phyloP scores from a whole-genome alignment of 495 filamentous ascomycete genomes.

The Evernia prunastri region DNA sequence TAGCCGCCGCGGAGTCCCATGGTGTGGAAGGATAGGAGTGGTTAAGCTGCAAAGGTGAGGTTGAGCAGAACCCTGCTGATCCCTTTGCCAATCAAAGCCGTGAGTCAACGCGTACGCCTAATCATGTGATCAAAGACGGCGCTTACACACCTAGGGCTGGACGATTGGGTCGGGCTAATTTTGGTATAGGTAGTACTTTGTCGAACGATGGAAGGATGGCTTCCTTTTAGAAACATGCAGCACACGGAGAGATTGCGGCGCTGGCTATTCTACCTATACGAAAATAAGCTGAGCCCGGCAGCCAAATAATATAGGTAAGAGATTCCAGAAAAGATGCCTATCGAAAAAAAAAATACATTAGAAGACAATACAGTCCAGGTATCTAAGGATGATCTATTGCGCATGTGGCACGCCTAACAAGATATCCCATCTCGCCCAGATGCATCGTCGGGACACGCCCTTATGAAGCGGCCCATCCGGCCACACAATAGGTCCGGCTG shows the following conservation, averaged over 20 bases:
- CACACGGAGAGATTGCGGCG: no score
- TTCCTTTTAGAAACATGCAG: no score
- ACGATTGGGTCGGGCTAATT: background rate
- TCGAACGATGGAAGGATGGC: no score
- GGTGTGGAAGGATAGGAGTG: constrained; percentile 4
- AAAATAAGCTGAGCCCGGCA: no score
- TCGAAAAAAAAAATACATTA: background rate
- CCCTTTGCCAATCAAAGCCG: constrained; percentile 11
- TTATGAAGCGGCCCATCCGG: background rate
- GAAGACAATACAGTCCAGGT: constrained; percentile 1
- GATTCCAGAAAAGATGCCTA: background rate
- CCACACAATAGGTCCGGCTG: background rate
- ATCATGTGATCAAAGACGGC: constrained; percentile 13
- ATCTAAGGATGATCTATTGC: background rate
- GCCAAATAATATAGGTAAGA: no score
- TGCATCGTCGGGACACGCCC: background rate
- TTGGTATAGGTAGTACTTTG: no score
- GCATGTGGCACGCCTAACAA: background rate
- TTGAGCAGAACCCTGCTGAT: constrained; percentile 5
- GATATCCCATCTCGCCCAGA: background rate
- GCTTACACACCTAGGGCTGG: no score
- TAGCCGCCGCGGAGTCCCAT: constrained; percentile 9
- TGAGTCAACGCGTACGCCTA: constrained; percentile 10
- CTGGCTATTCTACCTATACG: no score
- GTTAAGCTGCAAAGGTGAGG: constrained; percentile 7